Percentiles rank a stretch among this genome's conserved stretches.
Conservation (phyloP, 1,284 basidiomycete genomes). For the Lignosus rhinocerotis region DNA sequence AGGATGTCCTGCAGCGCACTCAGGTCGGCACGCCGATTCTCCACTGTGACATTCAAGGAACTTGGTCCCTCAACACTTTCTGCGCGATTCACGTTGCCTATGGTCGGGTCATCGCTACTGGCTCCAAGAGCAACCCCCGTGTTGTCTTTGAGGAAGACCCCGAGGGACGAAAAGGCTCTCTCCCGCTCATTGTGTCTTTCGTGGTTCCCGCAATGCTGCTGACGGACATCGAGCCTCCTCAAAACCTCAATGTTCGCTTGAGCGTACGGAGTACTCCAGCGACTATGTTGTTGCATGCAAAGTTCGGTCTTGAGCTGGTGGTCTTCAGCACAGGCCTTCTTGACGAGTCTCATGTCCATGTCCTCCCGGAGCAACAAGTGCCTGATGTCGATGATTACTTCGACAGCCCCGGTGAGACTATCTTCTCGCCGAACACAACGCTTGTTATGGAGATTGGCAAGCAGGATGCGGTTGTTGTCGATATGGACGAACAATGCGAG, state of each 20-base stretch:
- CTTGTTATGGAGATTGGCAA: conserved; percentile 4
- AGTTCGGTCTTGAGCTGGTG: conserved; percentile 31
- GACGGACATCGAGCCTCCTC: conserved; percentile 26
- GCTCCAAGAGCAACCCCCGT: conserved; percentile 25
- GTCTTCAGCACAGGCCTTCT: conserved; percentile 34
- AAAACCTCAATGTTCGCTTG: conserved; percentile 29
- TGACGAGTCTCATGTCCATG: conserved; percentile 34
- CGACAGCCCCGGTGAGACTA: neutral
- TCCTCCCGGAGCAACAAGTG: conserved; percentile 28
- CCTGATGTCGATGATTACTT: neutral
- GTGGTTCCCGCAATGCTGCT: conserved; percentile 32
- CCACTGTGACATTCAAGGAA: conserved; percentile 32
- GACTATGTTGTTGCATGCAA: conserved; percentile 13
- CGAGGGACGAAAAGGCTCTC: conserved; percentile 32
- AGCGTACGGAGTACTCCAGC: conserved; percentile 31
- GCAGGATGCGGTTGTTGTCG: conserved; percentile 18
- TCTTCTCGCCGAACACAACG: neutral
- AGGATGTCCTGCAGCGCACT: conserved; percentile 11
- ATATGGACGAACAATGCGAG: conserved; percentile 37
- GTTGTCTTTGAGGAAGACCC: conserved; percentile 37
- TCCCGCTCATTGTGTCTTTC: conserved; percentile 40
- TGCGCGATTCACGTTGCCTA: conserved; percentile 33
- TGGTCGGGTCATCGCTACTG: conserved; percentile 31
- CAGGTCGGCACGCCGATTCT: conserved; percentile 32
- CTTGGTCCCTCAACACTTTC: conserved; percentile 31